These are phyloP conservation scores for Nakazawaea anatomiae DNA, from an alignment of 805 yeast genomes.

Conservation along the genomic window DNA sequence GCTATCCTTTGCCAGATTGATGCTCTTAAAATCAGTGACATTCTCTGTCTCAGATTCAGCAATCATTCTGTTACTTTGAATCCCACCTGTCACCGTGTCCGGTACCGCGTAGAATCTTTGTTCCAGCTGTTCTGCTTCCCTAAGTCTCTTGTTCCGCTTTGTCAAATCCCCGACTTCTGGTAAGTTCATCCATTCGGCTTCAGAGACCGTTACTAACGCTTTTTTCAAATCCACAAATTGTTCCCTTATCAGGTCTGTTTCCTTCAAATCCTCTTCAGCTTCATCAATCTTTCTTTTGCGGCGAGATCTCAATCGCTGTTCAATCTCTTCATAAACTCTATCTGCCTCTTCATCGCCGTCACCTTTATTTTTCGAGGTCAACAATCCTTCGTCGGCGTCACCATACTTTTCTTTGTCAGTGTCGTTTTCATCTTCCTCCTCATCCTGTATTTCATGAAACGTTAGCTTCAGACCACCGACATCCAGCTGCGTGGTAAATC, in stretches of 20 bases:
- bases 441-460: conserved; percentile 18
- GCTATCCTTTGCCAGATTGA: conserved; percentile 60
- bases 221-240: conserved; percentile 68
- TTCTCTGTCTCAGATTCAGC: conserved; percentile 17
- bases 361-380: conserved; percentile 17
- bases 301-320: conserved; percentile 37
- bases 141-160: conserved; percentile 63
- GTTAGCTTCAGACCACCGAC: conserved; percentile 43
- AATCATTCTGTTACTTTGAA: conserved; percentile 19
- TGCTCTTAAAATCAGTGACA: conserved; percentile 40
- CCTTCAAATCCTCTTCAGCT: conserved; percentile 10
- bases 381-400: conserved; percentile 14
- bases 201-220: conserved; percentile 49
- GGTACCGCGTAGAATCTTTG: conserved; percentile 80
- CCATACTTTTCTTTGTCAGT: conserved; percentile 20
- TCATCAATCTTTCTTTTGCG: conserved; percentile 12
- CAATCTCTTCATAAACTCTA: conserved; percentile 59
- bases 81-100: conserved; percentile 50
- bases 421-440: conserved; percentile 20
- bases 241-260: conserved; percentile 29
- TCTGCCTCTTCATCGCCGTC: conserved; percentile 79
- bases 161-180: conserved; percentile 93
- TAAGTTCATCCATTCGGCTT: conserved; percentile 70
- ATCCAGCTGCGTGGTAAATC: conserved; percentile 83
- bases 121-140: conserved; percentile 55